A percentile compares a stretch with the other conserved stretches of the same genome.
These are phyloP conservation scores for Brettanomyces custersianus DNA, from an alignment of 805 yeast species.

Conservation along the genomic window DNA sequence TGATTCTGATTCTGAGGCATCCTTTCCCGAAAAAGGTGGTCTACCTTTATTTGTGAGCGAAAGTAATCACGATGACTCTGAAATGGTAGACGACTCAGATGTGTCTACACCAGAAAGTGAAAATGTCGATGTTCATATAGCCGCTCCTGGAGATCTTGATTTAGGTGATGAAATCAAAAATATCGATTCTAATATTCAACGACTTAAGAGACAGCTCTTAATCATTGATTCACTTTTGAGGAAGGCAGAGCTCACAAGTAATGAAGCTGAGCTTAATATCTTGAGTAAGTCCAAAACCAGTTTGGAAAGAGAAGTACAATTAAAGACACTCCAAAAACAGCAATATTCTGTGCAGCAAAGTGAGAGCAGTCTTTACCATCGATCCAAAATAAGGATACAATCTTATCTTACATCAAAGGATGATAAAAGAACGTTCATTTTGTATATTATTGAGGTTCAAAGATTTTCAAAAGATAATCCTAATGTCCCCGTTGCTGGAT, in stretches of 20 bases:
- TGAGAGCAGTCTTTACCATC: conserved; percentile 67
- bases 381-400: conserved; percentile 45
- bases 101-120: not conserved
- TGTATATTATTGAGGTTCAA: conserved; percentile 72
- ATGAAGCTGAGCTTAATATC: conserved; percentile 57
- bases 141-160: conserved; percentile 63
- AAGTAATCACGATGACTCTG: conserved; percentile 9
- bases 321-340: conserved; percentile 67
- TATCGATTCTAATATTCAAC: conserved; percentile 49
- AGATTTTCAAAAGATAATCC: conserved; percentile 28
- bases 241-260: conserved; percentile 82
- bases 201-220: conserved; percentile 49
- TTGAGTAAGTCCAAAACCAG: conserved; percentile 59
- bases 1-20: conserved; percentile 4
- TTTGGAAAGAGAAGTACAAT: conserved; percentile 60
- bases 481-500: conserved; percentile 50
- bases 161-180: conserved; percentile 57
- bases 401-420: conserved; percentile 50
- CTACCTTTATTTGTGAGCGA: conserved; percentile 23
- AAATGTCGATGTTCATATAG: conserved; percentile 28
- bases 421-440: conserved; percentile 48
- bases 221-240: conserved; percentile 59
- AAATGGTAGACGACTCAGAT: conserved; percentile 13
- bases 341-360: conserved; percentile 78
- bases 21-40: not conserved